phyloP scores from a whole-genome alignment of 257 asterid species.

The Solanum habrochaites region DNA sequence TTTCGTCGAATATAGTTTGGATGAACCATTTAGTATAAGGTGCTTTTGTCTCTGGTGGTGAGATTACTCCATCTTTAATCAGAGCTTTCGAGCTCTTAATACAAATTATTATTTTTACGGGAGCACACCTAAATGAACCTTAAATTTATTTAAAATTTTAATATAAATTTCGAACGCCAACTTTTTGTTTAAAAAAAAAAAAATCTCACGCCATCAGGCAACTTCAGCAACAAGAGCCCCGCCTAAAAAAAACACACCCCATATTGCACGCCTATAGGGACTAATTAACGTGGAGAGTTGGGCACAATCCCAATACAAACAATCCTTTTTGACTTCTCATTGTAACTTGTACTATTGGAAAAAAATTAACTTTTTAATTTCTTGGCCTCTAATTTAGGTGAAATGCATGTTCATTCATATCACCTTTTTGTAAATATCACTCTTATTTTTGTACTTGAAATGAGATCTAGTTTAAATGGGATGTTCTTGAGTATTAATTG shows the following conservation, averaged over 20 bases:
- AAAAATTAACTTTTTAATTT: not conserved
- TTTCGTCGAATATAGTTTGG: fast-evolving
- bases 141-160: no score
- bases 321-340: not conserved
- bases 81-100: fast-evolving
- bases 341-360: not conserved
- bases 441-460: not conserved
- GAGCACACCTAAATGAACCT: not conserved
- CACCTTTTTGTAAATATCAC: no score
- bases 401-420: not conserved
- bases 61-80: fast-evolving
- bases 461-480: not conserved
- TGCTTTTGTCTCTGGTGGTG: fast-evolving
- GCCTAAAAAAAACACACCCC: not conserved
- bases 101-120: no score
- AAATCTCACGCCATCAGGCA: not conserved
- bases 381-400: not conserved
- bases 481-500: not conserved
- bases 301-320: not conserved
- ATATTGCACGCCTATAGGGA: not conserved
- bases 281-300: not conserved
- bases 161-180: fast-evolving
- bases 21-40: no score
- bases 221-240: not conserved
- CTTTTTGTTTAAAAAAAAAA: no score